Conservation (phyloP, 495 filamentous ascomycete species). For the Annulohypoxylon bovei region DNA sequence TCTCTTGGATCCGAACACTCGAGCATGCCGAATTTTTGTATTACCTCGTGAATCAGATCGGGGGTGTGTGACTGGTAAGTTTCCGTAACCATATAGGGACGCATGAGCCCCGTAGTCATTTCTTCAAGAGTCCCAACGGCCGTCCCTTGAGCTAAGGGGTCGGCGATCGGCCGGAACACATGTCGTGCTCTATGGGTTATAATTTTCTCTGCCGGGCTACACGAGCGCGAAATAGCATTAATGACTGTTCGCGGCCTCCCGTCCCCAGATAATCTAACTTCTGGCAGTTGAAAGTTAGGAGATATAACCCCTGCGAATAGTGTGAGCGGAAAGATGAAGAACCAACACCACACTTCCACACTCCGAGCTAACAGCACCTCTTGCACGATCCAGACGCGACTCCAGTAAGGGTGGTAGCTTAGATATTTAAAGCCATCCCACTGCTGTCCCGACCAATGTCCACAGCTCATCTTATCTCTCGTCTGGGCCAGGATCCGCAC, state of each 20-base stretch:
- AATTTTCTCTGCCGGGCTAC: conserved; percentile 33
- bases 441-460: conserved; percentile 16
- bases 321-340: conserved; percentile 14
- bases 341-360: conserved; percentile 25
- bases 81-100: conserved; percentile 14
- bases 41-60: conserved; percentile 28
- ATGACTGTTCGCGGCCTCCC: background rate
- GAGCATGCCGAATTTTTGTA: conserved; percentile 35
- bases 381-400: conserved; percentile 27
- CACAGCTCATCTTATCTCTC: background rate
- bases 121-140: conserved; percentile 11
- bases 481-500: conserved; percentile 1
- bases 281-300: background rate
- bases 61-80: conserved; percentile 30
- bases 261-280: background rate
- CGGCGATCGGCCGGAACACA: conserved; percentile 1
- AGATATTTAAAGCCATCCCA: conserved; percentile 31
- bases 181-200: conserved; percentile 18
- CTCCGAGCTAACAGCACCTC: conserved; percentile 21
- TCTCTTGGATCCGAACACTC: conserved; percentile 38
- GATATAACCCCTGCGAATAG: conserved; percentile 10
- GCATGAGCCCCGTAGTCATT: background rate
- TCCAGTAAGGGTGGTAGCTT: conserved; percentile 31
- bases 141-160: conserved; percentile 26
- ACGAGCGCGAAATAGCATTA: conserved; percentile 5